Conservation (phyloP, 768 basidiomycete genomes). For the Naganishia onofrii region DNA sequence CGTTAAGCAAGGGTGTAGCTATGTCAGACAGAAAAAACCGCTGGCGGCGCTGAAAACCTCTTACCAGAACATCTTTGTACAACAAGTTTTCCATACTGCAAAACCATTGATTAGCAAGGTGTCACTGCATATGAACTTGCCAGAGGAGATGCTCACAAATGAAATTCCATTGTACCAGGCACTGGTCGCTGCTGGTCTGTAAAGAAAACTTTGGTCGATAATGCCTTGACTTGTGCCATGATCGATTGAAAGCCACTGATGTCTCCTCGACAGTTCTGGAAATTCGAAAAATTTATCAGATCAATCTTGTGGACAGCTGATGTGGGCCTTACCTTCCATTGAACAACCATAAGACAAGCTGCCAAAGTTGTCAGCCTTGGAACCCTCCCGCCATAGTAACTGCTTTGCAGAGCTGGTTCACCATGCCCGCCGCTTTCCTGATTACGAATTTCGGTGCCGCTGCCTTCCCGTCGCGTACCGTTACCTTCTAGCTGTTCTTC, state of each 20-base stretch:
- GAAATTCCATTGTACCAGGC: slow-evolving; percentile 34
- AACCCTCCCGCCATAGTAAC: slow-evolving; percentile 20
- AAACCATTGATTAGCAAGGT: not conserved
- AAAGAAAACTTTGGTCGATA: slow-evolving; percentile 32
- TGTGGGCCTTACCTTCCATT: slow-evolving; percentile 39
- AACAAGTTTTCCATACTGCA: slow-evolving; percentile 42
- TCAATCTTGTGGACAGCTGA: not conserved
- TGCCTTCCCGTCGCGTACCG: not conserved
- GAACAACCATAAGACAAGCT: slow-evolving; percentile 39
- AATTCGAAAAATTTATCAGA: not conserved
- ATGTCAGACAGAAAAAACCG: not conserved
- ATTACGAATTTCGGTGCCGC: not conserved
- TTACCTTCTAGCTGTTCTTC: not conserved
- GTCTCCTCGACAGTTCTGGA: slow-evolving; percentile 42
- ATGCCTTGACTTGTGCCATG: slow-evolving; percentile 30
- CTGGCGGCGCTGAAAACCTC: not conserved
- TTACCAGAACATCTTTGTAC: slow-evolving; percentile 40
- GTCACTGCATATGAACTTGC: not conserved
- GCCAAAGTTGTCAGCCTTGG: slow-evolving; percentile 41
- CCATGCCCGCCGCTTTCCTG: not conserved
- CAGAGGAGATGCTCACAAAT: slow-evolving; percentile 33
- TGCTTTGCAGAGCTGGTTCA: not conserved
- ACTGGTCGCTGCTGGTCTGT: slow-evolving; percentile 19
- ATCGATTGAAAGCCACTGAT: slow-evolving; percentile 39
- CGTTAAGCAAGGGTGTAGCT: no score